Base-by-base conservation (phyloP, 441 rosid species). In the Geranium incanum region DNA sequence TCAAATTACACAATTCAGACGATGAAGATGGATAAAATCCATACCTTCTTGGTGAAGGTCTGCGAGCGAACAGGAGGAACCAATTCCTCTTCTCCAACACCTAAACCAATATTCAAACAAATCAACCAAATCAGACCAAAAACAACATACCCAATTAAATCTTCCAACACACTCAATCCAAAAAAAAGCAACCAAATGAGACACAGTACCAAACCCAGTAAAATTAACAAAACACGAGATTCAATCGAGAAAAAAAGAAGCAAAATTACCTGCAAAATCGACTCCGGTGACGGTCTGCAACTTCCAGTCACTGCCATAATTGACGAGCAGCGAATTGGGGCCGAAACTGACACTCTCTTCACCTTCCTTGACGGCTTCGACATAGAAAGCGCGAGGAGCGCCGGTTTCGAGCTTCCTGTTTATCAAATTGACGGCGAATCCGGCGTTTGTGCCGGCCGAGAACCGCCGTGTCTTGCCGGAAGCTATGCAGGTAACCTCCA, bases 291-390 rank as follows among this genome's bases (percentile, higher is more conserved):
- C 33, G 8, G 94, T 81, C 68, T 75, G 85, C 82, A 93, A 72
- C 77, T 68, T 89, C 98, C 97, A 91, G 39, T 78, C 89, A 78
- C 71, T 57, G 55, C 95, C 92, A 67, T 85, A 94, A 77, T 80
- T 73, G 3, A 84, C 88, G 78, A 94, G 92, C 76, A 69, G 74
- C 5, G 91, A 90, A 81, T 79, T 82, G 16, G 91, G 92, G 18
- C 96, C 97, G 76, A 91, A 94, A 77, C 80, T 81, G 48, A 94
- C 78, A 1, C 91, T 85, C 69, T 91, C 96, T 68, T 89, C 97
- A 7, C 87, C 93, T 41, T 78, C 87, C 68, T 86, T 94, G 6
- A 68, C 76, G 0, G 97, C 89, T 84, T 88, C 97, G n/a, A 93
- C 82, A 79, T 80, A 75, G 16, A 80, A 63, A 12, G 82, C 89